phyloP scores from a whole-genome alignment of 306 rosid species.

The Abrus pulchellus region DNA sequence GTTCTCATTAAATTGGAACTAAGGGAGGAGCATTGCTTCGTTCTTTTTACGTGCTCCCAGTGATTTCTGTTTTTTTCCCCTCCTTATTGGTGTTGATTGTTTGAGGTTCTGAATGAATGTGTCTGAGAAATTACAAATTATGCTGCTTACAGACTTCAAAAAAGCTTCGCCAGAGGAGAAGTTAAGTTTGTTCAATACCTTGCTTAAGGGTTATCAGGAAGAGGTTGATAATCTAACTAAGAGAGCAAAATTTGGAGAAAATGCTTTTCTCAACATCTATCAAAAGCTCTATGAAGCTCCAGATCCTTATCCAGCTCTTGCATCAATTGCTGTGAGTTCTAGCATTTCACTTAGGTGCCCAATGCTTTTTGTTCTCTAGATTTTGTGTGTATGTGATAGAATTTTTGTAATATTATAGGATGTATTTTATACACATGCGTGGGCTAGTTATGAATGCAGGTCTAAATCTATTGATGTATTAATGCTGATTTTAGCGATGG shows the following conservation, averaged over 20 bases:
- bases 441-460: not conserved
- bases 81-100: not conserved
- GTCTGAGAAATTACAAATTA: slow-evolving; percentile 36
- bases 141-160: slow-evolving; percentile 76
- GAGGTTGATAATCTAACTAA: slow-evolving; percentile 97
- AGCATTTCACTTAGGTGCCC: slow-evolving; percentile 42
- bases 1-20: slow-evolving; percentile 1
- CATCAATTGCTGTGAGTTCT: slow-evolving; percentile 85
- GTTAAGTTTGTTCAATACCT: slow-evolving; percentile 71
- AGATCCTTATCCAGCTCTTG: slow-evolving; percentile 94
- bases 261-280: slow-evolving; percentile 95
- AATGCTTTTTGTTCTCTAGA: not conserved
- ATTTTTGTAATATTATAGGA: not conserved
- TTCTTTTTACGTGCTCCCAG: not conserved
- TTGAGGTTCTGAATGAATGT: slow-evolving; percentile 24
- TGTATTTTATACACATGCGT: slow-evolving; percentile 20
- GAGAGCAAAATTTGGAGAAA: slow-evolving; percentile 97
- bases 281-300: slow-evolving; percentile 98
- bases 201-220: slow-evolving; percentile 93
- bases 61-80: not conserved
- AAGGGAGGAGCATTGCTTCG: not conserved
- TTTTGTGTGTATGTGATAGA: not conserved
- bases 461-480: slow-evolving; percentile 19
- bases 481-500: slow-evolving; percentile 2
- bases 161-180: slow-evolving; percentile 88